Conservation (phyloP, 2,329 filamentous ascomycete species). For the Geosmithia putterillii region DNA sequence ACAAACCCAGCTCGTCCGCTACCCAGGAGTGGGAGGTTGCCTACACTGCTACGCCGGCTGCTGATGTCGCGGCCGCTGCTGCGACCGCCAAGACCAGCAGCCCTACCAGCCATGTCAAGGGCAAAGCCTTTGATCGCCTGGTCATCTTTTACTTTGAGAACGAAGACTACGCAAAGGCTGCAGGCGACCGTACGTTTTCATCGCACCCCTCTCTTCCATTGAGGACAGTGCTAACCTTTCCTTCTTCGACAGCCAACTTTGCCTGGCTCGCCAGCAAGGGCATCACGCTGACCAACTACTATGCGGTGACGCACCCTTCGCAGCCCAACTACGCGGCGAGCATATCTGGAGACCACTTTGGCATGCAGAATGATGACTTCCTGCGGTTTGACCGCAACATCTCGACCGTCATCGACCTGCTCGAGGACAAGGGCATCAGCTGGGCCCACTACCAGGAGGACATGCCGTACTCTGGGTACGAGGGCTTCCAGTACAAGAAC, state of each 20-base stretch:
- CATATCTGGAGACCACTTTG: slow-evolving; percentile 61
- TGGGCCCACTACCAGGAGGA: slow-evolving; percentile 71
- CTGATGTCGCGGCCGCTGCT: slow-evolving; percentile 39
- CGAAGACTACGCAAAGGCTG: slow-evolving; percentile 53
- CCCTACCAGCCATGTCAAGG: slow-evolving; percentile 52
- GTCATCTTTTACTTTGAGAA: slow-evolving; percentile 71
- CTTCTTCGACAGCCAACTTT: slow-evolving; percentile 11
- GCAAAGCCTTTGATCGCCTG: slow-evolving; percentile 61
- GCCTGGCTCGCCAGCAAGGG: slow-evolving; percentile 15
- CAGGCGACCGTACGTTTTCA: slow-evolving; percentile 44
- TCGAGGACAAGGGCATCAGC: slow-evolving; percentile 50
- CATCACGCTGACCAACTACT: slow-evolving; percentile 24
- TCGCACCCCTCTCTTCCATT: background rate
- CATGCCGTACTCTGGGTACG: slow-evolving; percentile 62
- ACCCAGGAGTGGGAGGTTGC: slow-evolving; percentile 17
- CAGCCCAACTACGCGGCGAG: slow-evolving; percentile 66
- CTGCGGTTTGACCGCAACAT: slow-evolving; percentile 45
- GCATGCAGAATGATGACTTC: slow-evolving; percentile 58
- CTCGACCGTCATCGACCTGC: slow-evolving; percentile 55
- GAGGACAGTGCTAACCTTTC: background rate
- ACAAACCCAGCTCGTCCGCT: background rate
- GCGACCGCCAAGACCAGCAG: slow-evolving; percentile 49
- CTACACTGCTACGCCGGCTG: slow-evolving; percentile 39
- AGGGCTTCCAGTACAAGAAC: slow-evolving; percentile 52
- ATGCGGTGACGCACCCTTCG: slow-evolving; percentile 57